A percentile compares a stretch with the other conserved stretches of the same genome.
Evolutionary conservation across 1,139 yeast species (phyloP).

Genomic region (Geotrichum cucujoidarum): DNA sequence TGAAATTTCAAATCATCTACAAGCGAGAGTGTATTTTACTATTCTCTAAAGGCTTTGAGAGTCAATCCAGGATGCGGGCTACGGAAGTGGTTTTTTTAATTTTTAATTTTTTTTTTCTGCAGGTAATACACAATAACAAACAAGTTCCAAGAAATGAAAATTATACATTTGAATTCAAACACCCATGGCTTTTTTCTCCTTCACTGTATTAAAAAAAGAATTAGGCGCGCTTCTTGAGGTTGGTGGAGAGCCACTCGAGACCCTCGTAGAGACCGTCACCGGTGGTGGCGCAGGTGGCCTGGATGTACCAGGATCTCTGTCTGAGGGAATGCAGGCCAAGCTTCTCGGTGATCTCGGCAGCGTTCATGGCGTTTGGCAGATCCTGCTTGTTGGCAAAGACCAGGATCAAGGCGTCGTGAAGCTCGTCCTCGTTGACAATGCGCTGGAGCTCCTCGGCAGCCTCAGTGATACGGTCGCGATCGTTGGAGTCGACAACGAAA

Average conservation of each 20-base stretch:
- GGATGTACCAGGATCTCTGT: conserved; percentile 88
- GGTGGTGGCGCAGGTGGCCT: conserved; percentile 83
- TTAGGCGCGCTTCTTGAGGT: conserved; percentile 60
- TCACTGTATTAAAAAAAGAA: too few species aligned
- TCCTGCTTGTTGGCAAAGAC: conserved; percentile 94
- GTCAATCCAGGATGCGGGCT: neutral
- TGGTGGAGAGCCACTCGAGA: conserved; percentile 77
- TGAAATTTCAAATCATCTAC: too few species aligned
- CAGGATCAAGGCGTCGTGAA: conserved; percentile 69
- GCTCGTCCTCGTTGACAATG: conserved; percentile 73
- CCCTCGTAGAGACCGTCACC: conserved; percentile 92
- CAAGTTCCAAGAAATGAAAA: too few species aligned
- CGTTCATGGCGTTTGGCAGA: conserved; percentile 81
- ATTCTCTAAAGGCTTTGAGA: too few species aligned
- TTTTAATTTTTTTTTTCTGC: too few species aligned
- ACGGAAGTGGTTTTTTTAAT: neutral
- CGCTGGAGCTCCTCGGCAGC: conserved; percentile 73
- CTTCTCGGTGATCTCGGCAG: conserved; percentile 82
- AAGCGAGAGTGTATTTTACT: too few species aligned
- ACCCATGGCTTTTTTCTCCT: too few species aligned
- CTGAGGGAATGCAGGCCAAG: conserved; percentile 77
- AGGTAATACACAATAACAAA: too few species aligned
- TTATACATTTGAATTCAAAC: too few species aligned
- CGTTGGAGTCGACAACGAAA: conserved; percentile 83
- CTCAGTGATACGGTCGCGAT: conserved; percentile 65